These are phyloP conservation scores for Pleurotus cornucopiae DNA, from an alignment of 768 basidiomycete species.

Conservation along the genomic window DNA sequence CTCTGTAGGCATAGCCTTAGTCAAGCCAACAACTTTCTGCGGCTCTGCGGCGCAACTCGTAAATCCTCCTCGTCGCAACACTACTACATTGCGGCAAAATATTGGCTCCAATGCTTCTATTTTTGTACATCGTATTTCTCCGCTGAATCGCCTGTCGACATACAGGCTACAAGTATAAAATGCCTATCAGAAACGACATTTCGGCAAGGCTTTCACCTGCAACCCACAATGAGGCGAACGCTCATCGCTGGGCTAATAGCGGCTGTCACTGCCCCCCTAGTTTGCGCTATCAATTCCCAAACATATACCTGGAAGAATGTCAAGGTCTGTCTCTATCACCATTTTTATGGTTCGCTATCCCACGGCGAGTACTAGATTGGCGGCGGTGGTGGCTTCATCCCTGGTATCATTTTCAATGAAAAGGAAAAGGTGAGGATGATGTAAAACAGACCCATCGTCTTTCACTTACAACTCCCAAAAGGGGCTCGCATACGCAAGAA, in stretches of 20 bases:
- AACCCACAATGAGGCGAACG: conserved; percentile 9
- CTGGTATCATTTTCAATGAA: conserved; percentile 62
- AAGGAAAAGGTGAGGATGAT: conserved; percentile 31
- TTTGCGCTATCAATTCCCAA: conserved; percentile 39
- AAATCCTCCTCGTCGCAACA: too few relatives aligned
- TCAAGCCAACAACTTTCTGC: too few relatives aligned
- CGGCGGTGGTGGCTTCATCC: conserved; percentile 46
- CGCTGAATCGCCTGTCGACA: too few relatives aligned
- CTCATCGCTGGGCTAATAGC: conserved; percentile 26
- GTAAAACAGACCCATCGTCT: background rate
- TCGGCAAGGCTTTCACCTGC: background rate
- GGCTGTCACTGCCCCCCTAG: conserved; percentile 23
- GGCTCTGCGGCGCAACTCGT: too few relatives aligned
- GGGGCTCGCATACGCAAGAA: conserved; percentile 60
- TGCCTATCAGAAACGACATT: background rate
- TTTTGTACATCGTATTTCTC: too few relatives aligned
- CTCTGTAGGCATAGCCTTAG: too few relatives aligned
- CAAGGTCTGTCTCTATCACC: conserved; percentile 21
- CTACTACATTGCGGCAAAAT: too few relatives aligned
- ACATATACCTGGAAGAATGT: conserved; percentile 61
- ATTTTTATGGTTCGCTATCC: background rate
- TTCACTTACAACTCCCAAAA: conserved; percentile 13
- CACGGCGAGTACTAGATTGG: conserved; percentile 21
- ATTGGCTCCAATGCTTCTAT: too few relatives aligned
- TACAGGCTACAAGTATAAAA: background rate